Evolutionary conservation across 1,284 basidiomycete genomes (phyloP), one percentile per base, ranked within the genome.

Genomic region (Heimioporus retisporus): DNA sequence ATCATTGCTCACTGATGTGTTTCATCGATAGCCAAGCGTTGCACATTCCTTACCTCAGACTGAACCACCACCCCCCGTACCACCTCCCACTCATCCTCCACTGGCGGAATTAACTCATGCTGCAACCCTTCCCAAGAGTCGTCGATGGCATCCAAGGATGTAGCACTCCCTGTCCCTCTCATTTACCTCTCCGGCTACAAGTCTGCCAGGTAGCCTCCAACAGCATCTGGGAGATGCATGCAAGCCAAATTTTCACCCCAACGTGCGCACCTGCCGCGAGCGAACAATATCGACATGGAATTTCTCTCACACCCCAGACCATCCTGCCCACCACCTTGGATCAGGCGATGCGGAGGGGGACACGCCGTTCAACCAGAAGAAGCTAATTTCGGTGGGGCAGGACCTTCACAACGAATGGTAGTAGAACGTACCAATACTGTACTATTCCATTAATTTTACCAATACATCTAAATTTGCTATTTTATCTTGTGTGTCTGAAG

Each of bases 121-220:
- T 4, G 73, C 77, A 2, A 79, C 7, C 63, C 61, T 51, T 80
- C 77, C 11, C 72, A 78, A 51, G 78, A 79, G 46, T 80, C 77
- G 13, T 80, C 78, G 4, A 64, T 69, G 69, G 3, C 58, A 2
- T 75, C 76, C 21, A 72, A 66, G 28, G 68, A 78, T 35, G 23
- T 50, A 5, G 58, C 55, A 23, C 23, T 25, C 8, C 60, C 23
- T 70, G 63, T n/a, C 74, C 66, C 2, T 19, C 62, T 57, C 73
- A 76, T 53, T 51, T 77, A 46, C 75, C 75, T 55, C 73, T 66
- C 5, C 67, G 72, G 6, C 75, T 16, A 59, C 65, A 15, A 78
- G 72, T 55, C 68, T 72, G 21, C 68, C 65, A 64, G 61, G 46
- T 23, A 70, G 57, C 31, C 44, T 64, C 44, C 72, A 19, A 42